Conservation (phyloP, 139 green algal species). For the Pycnococcus provasolii region DNA sequence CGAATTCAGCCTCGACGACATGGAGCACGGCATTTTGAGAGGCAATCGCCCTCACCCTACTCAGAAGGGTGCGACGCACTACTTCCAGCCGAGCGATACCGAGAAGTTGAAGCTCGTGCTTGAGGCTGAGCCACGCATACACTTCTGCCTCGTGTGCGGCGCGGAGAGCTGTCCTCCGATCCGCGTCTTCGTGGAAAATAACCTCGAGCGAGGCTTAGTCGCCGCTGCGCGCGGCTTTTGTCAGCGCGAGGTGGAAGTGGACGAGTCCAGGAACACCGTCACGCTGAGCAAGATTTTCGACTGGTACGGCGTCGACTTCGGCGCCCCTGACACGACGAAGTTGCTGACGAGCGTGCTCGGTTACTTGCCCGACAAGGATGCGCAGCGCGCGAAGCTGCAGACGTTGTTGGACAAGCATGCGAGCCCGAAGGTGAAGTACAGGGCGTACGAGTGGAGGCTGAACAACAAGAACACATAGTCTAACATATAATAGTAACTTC, state of each 20-base stretch:
- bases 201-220: constrained; percentile 64
- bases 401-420: not conserved
- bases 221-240: constrained; percentile 51
- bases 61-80: constrained; percentile 10
- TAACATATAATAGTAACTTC: too few species aligned
- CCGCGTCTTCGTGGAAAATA: constrained; percentile 61
- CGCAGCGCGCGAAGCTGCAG: not conserved
- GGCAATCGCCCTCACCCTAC: constrained; percentile 49
- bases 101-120: constrained; percentile 19
- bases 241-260: constrained; percentile 48
- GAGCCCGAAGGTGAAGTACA: constrained; percentile 17
- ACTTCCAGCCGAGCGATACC: constrained; percentile 32
- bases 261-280: constrained; percentile 35
- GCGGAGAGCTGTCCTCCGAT: constrained; percentile 85
- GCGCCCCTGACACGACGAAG: not conserved
- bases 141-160: constrained; percentile 92
- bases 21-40: constrained; percentile 88
- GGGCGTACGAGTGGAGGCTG: constrained; percentile 19
- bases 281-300: constrained; percentile 76
- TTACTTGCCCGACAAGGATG: too few species aligned
- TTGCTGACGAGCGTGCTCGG: too few species aligned
- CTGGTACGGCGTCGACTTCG: constrained; percentile 37
- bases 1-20: constrained; percentile 65
- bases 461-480: not conserved
- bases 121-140: constrained; percentile 71